Evolutionary conservation across 2,329 filamentous ascomycete species (phyloP).

Genomic region (Capronia coronata): DNA sequence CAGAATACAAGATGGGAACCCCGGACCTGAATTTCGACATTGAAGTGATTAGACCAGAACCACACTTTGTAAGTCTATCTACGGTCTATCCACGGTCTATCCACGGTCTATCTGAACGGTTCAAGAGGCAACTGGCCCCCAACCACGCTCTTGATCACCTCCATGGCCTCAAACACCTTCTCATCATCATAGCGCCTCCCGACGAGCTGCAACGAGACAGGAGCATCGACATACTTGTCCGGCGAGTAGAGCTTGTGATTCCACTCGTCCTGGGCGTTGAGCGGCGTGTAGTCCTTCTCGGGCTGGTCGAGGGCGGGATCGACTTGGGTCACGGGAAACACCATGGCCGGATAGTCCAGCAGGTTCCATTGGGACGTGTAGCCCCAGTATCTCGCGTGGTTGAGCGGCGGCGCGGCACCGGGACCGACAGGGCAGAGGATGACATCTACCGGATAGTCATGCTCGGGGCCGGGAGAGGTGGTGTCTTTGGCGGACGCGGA

Average conservation of each 20-base stretch:
- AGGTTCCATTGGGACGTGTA: slow-evolving; percentile 53
- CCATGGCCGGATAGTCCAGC: slow-evolving; percentile 57
- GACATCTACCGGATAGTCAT: slow-evolving; percentile 4
- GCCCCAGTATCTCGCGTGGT: slow-evolving; percentile 43
- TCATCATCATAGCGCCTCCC: slow-evolving; percentile 1
- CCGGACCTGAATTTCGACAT: too few species aligned
- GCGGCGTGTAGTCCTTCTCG: slow-evolving; percentile 33
- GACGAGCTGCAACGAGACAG: neutral
- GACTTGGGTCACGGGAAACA: slow-evolving; percentile 52
- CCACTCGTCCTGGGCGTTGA: slow-evolving; percentile 39
- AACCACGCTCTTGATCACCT: slow-evolving; percentile 3
- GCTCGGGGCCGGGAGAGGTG: slow-evolving; percentile 22
- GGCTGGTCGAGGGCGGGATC: slow-evolving; percentile 38
- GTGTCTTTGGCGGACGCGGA: slow-evolving; percentile 31
- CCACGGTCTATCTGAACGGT: neutral
- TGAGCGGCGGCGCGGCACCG: slow-evolving; percentile 39
- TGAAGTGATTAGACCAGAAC: too few species aligned
- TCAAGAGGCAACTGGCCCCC: neutral
- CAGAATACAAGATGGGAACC: too few species aligned
- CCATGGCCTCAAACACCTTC: slow-evolving; percentile 14
- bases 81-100: too few species aligned
- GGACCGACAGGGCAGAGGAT: slow-evolving; percentile 29
- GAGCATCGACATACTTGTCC: slow-evolving; percentile 1
- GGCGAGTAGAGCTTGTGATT: neutral
- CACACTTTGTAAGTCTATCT: too few species aligned